A percentile compares a stretch with the other conserved stretches of the same genome.
These are phyloP conservation scores for Alternaria triticimaculans DNA, from an alignment of 2,329 filamentous ascomycete genomes.

Conservation along the genomic window DNA sequence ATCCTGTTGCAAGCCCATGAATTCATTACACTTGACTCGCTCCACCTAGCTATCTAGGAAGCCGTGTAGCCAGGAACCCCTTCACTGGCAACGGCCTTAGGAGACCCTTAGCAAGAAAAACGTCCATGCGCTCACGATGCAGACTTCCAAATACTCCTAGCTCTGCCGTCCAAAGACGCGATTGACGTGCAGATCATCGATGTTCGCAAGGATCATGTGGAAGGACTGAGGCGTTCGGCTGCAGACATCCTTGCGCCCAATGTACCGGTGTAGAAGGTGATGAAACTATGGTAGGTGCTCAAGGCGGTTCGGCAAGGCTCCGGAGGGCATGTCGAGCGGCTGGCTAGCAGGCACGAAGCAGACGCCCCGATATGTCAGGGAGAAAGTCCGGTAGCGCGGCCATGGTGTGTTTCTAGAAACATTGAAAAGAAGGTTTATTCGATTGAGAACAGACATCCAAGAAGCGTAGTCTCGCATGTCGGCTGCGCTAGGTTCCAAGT, in stretches of 20 bases:
- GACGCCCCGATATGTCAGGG: conserved; percentile 1
- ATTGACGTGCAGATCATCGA: conserved; percentile 14
- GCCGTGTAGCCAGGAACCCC: conserved; percentile 12
- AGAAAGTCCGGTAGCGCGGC: conserved; percentile 4
- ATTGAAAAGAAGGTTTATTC: conserved; percentile 5
- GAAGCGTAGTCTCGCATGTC: background rate
- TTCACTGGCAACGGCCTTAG: conserved; percentile 9
- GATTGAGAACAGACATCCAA: background rate
- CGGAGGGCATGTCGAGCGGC: conserved; percentile 18
- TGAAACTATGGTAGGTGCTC: conserved; percentile 10
- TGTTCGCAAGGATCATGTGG: conserved; percentile 12
- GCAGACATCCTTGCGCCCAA: conserved; percentile 2
- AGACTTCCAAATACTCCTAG: conserved; percentile 12
- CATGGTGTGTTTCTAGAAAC: conserved; percentile 14
- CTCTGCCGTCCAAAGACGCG: conserved; percentile 1
- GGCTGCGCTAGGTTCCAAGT: background rate
- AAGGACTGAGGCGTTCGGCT: conserved; percentile 4
- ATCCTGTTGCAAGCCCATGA: conserved; percentile 7
- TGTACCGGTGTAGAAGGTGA: conserved; percentile 6
- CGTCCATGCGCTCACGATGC: conserved; percentile 11
- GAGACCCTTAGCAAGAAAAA: conserved; percentile 5
- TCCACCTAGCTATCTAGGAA: conserved; percentile 18
- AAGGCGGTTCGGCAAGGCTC: conserved; percentile 12
- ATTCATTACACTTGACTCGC: conserved; percentile 15
- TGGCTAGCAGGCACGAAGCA: background rate